phyloP scores from a whole-genome alignment of 805 yeast genomes.

The Ogataea paradorogensis region DNA sequence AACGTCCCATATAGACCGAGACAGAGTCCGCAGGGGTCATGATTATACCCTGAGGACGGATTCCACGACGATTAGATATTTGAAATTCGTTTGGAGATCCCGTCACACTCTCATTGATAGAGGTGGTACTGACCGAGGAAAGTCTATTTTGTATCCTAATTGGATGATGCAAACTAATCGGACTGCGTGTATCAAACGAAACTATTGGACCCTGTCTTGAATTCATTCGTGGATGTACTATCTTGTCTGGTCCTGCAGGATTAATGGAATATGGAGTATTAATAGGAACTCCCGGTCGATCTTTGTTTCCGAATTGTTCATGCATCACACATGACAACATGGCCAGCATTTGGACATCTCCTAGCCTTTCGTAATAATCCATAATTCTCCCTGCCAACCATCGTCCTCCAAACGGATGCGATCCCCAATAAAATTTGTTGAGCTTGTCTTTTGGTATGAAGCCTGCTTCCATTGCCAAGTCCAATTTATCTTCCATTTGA shows the following conservation, averaged over 20 bases:
- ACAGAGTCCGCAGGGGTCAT: constrained; percentile 10
- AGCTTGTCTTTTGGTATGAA: constrained; percentile 12
- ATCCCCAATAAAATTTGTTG: constrained; percentile 63
- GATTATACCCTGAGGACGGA: constrained; percentile 18
- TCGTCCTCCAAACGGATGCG: constrained; percentile 70
- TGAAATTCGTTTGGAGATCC: constrained; percentile 30
- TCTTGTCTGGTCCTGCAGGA: background rate
- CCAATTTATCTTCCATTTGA: constrained; percentile 23
- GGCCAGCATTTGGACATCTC: constrained; percentile 86
- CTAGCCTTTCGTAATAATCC: constrained; percentile 56
- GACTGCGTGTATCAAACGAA: constrained; percentile 14
- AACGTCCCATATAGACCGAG: constrained; percentile 7
- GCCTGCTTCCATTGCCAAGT: constrained; percentile 10
- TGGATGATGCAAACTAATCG: constrained; percentile 8
- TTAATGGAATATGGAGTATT: constrained; percentile 41
- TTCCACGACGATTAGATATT: constrained; percentile 29
- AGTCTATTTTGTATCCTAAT: constrained; percentile 13
- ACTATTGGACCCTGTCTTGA: constrained; percentile 3
- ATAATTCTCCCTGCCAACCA: constrained; percentile 66
- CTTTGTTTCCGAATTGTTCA: constrained; percentile 37
- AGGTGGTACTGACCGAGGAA: constrained; percentile 27
- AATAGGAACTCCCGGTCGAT: constrained; percentile 38
- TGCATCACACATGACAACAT: constrained; percentile 74
- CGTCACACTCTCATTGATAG: constrained; percentile 25
- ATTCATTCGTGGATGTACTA: background rate